phyloP scores from a whole-genome alignment of 768 basidiomycete species.

The Hericium coralloides region DNA sequence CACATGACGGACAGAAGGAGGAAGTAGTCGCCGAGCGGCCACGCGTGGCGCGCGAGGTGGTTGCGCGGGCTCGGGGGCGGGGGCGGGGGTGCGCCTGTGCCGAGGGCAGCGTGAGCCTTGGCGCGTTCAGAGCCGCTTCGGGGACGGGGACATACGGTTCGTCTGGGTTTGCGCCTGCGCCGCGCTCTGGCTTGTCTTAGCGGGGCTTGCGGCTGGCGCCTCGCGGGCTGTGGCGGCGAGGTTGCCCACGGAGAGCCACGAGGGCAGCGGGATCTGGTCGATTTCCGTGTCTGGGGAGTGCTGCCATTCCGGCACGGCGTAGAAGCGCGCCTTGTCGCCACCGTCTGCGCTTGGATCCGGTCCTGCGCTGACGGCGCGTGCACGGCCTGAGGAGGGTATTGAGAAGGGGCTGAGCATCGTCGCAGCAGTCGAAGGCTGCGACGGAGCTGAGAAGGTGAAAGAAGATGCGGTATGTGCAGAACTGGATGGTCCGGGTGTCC shows the following conservation, averaged over 20 bases:
- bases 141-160: no score
- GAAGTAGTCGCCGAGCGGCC: slow-evolving; percentile 13
- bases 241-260: not conserved
- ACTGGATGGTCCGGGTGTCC: not conserved
- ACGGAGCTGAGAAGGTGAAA: not conserved
- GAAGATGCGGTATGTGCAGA: not conserved
- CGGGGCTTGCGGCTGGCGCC: not conserved
- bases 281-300: slow-evolving; percentile 10
- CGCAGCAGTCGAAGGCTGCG: no score
- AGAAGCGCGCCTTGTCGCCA: slow-evolving; percentile 1
- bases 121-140: no score
- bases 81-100: slow-evolving; percentile 1
- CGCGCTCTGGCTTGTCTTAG: not conserved
- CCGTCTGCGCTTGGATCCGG: no score
- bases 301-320: slow-evolving; percentile 14
- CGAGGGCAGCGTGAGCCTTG: not conserved
- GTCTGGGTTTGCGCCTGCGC: no score
- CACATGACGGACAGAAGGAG: slow-evolving; percentile 7
- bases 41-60: slow-evolving; percentile 8
- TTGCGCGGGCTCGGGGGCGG: slow-evolving; percentile 8
- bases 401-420: no score
- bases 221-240: not conserved
- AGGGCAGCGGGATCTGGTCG: slow-evolving; percentile 7
- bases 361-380: no score
- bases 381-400: no score